Base-by-base conservation (phyloP, 176 grass and related monocot species). In the Zoysia japonica region DNA sequence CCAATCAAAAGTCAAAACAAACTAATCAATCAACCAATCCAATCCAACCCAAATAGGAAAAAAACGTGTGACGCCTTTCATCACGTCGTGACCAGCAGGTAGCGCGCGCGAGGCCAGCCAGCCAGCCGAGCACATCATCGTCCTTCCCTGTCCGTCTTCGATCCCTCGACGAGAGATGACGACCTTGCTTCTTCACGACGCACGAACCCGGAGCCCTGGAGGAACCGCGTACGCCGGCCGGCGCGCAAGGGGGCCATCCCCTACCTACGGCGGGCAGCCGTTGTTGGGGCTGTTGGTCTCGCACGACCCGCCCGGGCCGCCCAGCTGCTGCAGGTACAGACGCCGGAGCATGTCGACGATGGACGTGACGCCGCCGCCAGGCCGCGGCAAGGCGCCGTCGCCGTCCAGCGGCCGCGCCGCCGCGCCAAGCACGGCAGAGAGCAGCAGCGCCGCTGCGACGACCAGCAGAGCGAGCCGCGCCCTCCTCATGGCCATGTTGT, bases 271-370 rank as follows among this genome's bases (percentile, higher is more conserved):
- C 11, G 86, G 86, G 53, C 86, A 88, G 4, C 53, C 20, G 75
- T 69, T 78, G 86, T 88, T 88, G 2, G 86, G 86, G 81, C 86
- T 88, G 86, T 88, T 79, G 80, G 86, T 88, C 52, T 6, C 0
- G 75, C 86, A 88, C 11, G 86, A 79, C 53, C 69, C 2, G 46
- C 86, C 86, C 15, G 86, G 61, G 2, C 86, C 86, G 17, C 48
- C 57, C 4, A 88, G 80, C 46, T 73, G 69, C 75, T 88, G 86
- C 80, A 83, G 63, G 80, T 63, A 88, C 39, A 88, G 80, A 80
- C 75, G 15, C 45, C 80, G 69, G 80, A 88, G 19, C 69, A 76
- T 65, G 80, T 75, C 45, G 11, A 74, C 69, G 75, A 88, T 13
- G n/a, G 64, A 65, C 56, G 56, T 20, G 12, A 69, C 78, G 28